Evolutionary conservation across 139 green algal genomes (phyloP), one percentile per base, ranked within the genome.

Genomic region (Chlamydomonas incerta): DNA sequence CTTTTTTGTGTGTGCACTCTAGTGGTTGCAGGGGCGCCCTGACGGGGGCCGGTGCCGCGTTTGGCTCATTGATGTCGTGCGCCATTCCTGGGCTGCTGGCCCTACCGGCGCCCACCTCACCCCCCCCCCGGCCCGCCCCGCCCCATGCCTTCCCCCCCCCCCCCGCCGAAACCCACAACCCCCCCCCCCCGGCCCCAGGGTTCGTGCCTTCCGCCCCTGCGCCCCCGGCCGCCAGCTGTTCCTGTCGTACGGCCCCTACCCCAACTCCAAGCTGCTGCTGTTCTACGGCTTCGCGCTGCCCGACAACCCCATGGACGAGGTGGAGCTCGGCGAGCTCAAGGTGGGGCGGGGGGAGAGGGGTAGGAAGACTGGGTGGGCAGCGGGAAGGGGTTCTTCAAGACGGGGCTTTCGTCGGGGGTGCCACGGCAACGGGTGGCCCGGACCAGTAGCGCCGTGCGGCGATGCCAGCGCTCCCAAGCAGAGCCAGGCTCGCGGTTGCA

Each of bases 191-290:
- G 23, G 6, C 11, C 83, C 41, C 80, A 92, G 88, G 29, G 60
- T 94, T 37, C 88, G 83, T 0, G 82, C 62, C 28, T 96, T 97
- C 80, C 75, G 94, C 29, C 89, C 88, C 58, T 91, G 86, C 60
- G 35, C 67, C 3, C 20, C 85, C 68, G 89, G 90, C 3, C 33
- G 91, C 58, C 84, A 96, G 82, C 80, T 93, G 2, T 95, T 89
- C 76, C 88, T 96, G n/a, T 95, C 90, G 9, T 97, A 97, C 75
- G 95, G 95, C 0, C 90, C 94, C 0, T 89, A 96, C 66, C 79
- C 90, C 73, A 97, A 97, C 75, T 55, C 84, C 1, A 92, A 97
- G 85, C 89, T 97, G 74, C 92, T 97, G 85, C 90, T 95, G 41
- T 96, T 94, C 87, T 96, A 96, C 63, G 94, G 94, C 23, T 97